These are phyloP conservation scores for Russula abietina DNA, from an alignment of 768 basidiomycete species.

Conservation along the genomic window DNA sequence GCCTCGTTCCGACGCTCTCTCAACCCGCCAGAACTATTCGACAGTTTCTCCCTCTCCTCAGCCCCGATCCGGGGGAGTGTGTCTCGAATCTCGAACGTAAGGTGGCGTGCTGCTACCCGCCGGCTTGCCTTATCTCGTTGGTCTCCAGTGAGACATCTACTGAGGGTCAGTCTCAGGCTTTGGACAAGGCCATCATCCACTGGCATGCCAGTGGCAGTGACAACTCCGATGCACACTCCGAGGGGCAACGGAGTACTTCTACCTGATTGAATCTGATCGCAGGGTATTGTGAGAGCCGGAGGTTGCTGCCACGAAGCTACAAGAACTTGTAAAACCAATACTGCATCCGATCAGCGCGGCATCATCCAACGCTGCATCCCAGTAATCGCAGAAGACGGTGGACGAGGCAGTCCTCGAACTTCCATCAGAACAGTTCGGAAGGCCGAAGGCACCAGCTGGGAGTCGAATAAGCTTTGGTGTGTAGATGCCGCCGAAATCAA, in stretches of 20 bases:
- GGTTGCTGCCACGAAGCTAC: conserved; percentile 55
- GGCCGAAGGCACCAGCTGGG: conserved; percentile 82
- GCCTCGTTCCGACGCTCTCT: too few species aligned
- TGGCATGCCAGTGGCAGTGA: too few species aligned
- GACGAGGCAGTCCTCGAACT: conserved; percentile 78
- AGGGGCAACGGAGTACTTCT: conserved; percentile 51
- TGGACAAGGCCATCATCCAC: too few species aligned
- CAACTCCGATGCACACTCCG: too few species aligned
- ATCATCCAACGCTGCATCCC: not conserved
- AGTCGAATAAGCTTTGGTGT: conserved; percentile 18
- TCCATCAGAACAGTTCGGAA: conserved; percentile 74
- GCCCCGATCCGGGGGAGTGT: too few species aligned
- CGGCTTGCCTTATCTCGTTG: too few species aligned
- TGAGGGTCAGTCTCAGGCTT: too few species aligned
- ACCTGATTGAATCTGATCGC: conserved; percentile 94
- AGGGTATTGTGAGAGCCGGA: conserved; percentile 75
- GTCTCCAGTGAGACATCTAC: too few species aligned
- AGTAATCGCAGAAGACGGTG: conserved; percentile 57
- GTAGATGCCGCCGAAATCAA: not conserved
- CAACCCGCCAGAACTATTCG: too few species aligned
- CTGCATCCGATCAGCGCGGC: not conserved
- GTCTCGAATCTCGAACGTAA: too few species aligned
- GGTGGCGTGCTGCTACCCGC: too few species aligned
- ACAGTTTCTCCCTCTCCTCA: too few species aligned
- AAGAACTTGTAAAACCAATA: conserved; percentile 54